Percentiles rank a stretch among this genome's conserved stretches.
phyloP scores from a whole-genome alignment of 192 early-diverging fungal species.

The Rhizoclosmatium sp. region DNA sequence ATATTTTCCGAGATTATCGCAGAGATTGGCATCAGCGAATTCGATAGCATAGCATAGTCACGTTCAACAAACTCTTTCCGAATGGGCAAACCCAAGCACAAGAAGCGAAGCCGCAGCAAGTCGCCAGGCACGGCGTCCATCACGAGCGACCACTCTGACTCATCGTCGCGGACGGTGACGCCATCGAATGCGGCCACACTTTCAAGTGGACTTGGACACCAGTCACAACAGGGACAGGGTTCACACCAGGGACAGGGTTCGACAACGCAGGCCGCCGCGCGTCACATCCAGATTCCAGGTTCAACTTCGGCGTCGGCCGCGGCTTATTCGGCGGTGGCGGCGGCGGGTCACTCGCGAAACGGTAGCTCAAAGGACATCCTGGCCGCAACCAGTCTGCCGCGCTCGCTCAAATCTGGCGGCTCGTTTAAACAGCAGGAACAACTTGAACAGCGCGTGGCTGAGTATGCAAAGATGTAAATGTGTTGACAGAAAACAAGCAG shows the following conservation, averaged over 20 bases:
- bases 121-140: too few relatives aligned
- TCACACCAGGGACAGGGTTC: neutral
- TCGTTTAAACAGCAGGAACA: neutral
- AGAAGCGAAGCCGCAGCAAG: too few relatives aligned
- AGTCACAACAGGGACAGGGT: neutral
- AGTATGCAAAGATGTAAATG: constrained; percentile 11
- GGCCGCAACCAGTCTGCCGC: neutral
- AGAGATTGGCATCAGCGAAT: too few relatives aligned
- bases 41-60: too few relatives aligned
- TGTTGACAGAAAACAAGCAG: neutral
- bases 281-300: neutral
- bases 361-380: too few relatives aligned
- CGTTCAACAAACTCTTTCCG: too few relatives aligned
- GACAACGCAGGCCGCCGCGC: neutral
- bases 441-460: constrained; percentile 2
- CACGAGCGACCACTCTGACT: too few relatives aligned
- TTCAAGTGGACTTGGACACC: neutral
- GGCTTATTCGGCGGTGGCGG: neutral
- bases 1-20: too few relatives aligned
- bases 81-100: too few relatives aligned
- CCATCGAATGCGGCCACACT: too few relatives aligned
- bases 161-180: too few relatives aligned
- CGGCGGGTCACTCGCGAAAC: neutral
- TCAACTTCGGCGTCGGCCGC: neutral
- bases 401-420: neutral